A percentile compares a stretch with the other conserved stretches of the same genome.
Evolutionary conservation across 371 early-diverging fungal species (phyloP).

Genomic region (Parasitella parasitica): DNA sequence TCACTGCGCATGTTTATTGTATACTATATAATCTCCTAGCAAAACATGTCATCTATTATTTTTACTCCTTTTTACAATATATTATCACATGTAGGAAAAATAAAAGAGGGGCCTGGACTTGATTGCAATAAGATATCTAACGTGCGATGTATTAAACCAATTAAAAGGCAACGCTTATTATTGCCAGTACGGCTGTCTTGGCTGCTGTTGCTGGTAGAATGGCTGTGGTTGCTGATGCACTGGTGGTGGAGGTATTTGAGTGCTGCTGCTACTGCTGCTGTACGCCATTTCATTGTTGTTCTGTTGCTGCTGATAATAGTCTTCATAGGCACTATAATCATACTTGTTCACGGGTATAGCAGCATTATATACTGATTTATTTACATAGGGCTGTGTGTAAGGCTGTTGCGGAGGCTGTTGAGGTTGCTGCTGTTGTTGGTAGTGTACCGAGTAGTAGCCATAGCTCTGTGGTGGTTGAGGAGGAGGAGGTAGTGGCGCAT

Average conservation of each 20-base stretch:
- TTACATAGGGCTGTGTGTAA: constrained; percentile 68
- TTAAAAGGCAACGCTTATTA: constrained; percentile 7
- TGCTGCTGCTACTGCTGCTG: neutral
- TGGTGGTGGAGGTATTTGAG: neutral
- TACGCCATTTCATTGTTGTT: too few relatives aligned
- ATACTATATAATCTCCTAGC: neutral
- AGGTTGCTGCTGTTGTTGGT: neutral
- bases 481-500: neutral
- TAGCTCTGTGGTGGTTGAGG: neutral
- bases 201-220: neutral
- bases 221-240: neutral
- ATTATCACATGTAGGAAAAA: neutral
- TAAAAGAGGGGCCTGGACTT: neutral
- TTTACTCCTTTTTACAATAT: neutral
- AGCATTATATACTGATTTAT: constrained; percentile 68
- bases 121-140: neutral
- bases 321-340: neutral
- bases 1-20: neutral
- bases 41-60: neutral
- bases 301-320: constrained; percentile 1
- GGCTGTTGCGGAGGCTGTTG: neutral
- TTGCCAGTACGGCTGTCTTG: constrained; percentile 30
- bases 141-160: neutral
- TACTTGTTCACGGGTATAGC: constrained; percentile 3
- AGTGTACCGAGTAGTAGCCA: neutral